These are phyloP conservation scores for Leishmania guyanensis DNA, from an alignment of 208 protist genomes.

Conservation along the genomic window DNA sequence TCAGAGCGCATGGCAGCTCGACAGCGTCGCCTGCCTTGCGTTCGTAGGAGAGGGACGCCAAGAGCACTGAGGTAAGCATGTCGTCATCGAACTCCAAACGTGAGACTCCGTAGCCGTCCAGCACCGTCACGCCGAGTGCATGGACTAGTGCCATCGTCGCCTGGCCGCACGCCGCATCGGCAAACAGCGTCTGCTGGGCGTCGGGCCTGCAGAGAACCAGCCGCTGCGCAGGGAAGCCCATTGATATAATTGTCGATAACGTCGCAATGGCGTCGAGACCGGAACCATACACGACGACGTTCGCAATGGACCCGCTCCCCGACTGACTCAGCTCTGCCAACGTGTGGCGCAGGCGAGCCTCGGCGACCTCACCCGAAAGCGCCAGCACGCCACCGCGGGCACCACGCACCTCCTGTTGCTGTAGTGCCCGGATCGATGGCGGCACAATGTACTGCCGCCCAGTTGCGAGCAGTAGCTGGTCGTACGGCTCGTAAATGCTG, in stretches of 20 bases:
- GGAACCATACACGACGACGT: conserved; percentile 89
- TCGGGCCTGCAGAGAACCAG: conserved; percentile 76
- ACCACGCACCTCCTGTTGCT: conserved; percentile 57
- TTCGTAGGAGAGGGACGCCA: conserved; percentile 56
- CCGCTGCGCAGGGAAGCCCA: conserved; percentile 79
- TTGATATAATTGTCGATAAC: conserved; percentile 61
- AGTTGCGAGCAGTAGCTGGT: conserved; percentile 88
- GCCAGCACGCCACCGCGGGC: conserved; percentile 57
- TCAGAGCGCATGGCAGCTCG: conserved; percentile 82
- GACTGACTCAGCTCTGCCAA: conserved; percentile 65
- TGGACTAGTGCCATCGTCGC: conserved; percentile 62
- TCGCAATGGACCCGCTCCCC: conserved; percentile 61
- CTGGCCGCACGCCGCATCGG: conserved; percentile 56
- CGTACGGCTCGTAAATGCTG: conserved; percentile 87
- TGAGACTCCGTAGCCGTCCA: conserved; percentile 75
- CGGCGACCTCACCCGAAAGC: conserved; percentile 55
- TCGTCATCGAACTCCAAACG: conserved; percentile 89
- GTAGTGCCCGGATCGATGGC: conserved; percentile 53
- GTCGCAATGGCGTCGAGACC: conserved; percentile 76
- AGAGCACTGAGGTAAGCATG: conserved; percentile 65
- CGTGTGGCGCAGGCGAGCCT: conserved; percentile 62
- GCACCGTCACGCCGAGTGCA: conserved; percentile 77
- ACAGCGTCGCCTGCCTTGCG: conserved; percentile 61
- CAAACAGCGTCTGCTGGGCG: conserved; percentile 28
- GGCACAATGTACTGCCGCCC: conserved; percentile 88